A percentile compares a stretch with the other conserved stretches of the same genome.
phyloP scores from a whole-genome alignment of 2,329 filamentous ascomycete species.

The Plectosphaerella plurivora region DNA sequence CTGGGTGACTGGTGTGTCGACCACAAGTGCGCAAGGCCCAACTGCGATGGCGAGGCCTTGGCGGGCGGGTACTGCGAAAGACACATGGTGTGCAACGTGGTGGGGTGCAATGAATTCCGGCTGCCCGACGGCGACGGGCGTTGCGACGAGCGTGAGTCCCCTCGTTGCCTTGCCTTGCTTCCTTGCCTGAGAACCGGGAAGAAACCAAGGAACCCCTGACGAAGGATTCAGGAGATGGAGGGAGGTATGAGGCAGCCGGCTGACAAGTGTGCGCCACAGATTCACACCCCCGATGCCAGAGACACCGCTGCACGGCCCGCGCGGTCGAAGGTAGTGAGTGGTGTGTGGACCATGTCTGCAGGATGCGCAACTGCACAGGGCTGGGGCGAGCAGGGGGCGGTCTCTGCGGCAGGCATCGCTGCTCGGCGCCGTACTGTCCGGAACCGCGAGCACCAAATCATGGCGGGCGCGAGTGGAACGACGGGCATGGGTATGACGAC shows the following conservation, averaged over 20 bases:
- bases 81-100: slow-evolving; percentile 12
- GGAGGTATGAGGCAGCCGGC: not conserved
- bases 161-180: not conserved
- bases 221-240: not conserved
- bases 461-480: not conserved
- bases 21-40: slow-evolving; percentile 20
- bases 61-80: slow-evolving; percentile 15
- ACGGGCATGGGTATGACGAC: not conserved
- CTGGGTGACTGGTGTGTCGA: slow-evolving; percentile 16
- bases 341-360: slow-evolving; percentile 19
- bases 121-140: slow-evolving; percentile 8
- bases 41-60: slow-evolving; percentile 16
- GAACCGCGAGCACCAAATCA: slow-evolving; percentile 2
- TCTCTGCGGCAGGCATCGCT: slow-evolving; percentile 18
- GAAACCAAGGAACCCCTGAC: not conserved
- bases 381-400: slow-evolving; percentile 1
- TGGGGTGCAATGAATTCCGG: slow-evolving; percentile 7
- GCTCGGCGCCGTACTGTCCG: slow-evolving; percentile 13
- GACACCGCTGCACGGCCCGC: slow-evolving; percentile 4
- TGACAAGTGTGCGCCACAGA: slow-evolving; percentile 3
- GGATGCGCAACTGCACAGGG: slow-evolving; percentile 13
- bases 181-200: not conserved
- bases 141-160: slow-evolving; percentile 18
- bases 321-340: slow-evolving; percentile 5
- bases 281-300: slow-evolving; percentile 3